phyloP scores from a whole-genome alignment of 2,329 filamentous ascomycete genomes.

The Hypoxylon sp. region DNA sequence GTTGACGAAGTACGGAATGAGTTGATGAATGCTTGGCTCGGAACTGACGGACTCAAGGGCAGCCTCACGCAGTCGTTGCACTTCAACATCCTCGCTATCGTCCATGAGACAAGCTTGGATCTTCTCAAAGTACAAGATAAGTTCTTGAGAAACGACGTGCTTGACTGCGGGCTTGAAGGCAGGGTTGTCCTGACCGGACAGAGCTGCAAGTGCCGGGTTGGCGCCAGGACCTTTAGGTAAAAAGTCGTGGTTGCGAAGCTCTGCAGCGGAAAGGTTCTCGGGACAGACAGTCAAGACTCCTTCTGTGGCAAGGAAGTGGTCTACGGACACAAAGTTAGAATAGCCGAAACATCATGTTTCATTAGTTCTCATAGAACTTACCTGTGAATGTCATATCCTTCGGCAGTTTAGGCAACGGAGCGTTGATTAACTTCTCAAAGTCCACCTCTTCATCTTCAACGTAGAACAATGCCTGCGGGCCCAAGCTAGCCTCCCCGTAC shows the following conservation, averaged over 20 bases:
- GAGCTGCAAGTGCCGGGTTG: conserved; percentile 86
- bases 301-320: conserved; percentile 97
- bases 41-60: conserved; percentile 88
- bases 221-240: conserved; percentile 91
- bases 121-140: conserved; percentile 97
- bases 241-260: conserved; percentile 86
- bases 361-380: conserved; percentile 58
- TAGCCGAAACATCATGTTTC: background rate
- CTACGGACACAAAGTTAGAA: conserved; percentile 61
- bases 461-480: conserved; percentile 95
- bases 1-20: conserved; percentile 96
- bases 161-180: conserved; percentile 92
- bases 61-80: conserved; percentile 80
- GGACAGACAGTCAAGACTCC: conserved; percentile 97
- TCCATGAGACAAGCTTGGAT: conserved; percentile 91
- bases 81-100: conserved; percentile 85
- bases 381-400: conserved; percentile 93
- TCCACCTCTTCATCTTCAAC: conserved; percentile 99
- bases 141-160: conserved; percentile 94
- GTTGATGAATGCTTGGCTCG: conserved; percentile 93
- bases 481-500: conserved; percentile 94
- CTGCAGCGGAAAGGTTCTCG: conserved; percentile 91
- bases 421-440: conserved; percentile 99
- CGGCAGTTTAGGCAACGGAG: conserved; percentile 93
- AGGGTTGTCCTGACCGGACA: conserved; percentile 86